These are phyloP conservation scores for Asterella californica DNA, from an alignment of 225 moss, liverwort and hornwort species.

Conservation along the genomic window DNA sequence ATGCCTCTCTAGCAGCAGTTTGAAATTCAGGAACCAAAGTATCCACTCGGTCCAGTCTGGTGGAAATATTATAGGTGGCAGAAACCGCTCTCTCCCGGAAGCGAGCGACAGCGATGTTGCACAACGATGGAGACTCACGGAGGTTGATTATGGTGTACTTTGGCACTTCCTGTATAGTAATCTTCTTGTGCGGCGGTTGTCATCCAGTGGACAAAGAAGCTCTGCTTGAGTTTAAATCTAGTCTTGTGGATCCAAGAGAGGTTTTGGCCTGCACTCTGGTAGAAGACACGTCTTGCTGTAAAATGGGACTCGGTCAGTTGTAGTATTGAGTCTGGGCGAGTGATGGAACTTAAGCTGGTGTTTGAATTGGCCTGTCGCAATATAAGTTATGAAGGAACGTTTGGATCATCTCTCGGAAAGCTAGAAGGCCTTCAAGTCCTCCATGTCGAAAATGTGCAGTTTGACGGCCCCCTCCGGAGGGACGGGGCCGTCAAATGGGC, in stretches of 20 bases:
- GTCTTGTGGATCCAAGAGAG: background rate
- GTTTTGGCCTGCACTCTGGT: background rate
- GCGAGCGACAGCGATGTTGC: background rate
- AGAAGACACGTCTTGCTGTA: background rate
- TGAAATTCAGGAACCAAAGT: no score
- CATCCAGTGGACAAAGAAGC: background rate
- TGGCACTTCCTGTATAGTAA: background rate
- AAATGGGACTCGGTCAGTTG: background rate
- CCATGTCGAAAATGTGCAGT: background rate
- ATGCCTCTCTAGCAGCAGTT: no score
- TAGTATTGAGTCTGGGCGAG: background rate
- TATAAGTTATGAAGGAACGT: background rate
- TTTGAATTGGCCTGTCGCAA: background rate
- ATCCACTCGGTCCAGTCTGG: no score
- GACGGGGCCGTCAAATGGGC: no score
- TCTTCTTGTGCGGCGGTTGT: background rate
- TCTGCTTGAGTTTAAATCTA: background rate
- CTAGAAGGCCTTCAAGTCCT: background rate
- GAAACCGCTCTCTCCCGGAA: no score
- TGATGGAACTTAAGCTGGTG: background rate
- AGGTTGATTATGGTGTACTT: background rate
- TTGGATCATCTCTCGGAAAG: background rate
- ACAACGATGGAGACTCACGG: background rate
- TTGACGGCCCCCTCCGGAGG: background rate
- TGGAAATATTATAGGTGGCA: no score